Conservation (phyloP, 2,329 filamentous ascomycete genomes). For the Aplosporella prunicola region DNA sequence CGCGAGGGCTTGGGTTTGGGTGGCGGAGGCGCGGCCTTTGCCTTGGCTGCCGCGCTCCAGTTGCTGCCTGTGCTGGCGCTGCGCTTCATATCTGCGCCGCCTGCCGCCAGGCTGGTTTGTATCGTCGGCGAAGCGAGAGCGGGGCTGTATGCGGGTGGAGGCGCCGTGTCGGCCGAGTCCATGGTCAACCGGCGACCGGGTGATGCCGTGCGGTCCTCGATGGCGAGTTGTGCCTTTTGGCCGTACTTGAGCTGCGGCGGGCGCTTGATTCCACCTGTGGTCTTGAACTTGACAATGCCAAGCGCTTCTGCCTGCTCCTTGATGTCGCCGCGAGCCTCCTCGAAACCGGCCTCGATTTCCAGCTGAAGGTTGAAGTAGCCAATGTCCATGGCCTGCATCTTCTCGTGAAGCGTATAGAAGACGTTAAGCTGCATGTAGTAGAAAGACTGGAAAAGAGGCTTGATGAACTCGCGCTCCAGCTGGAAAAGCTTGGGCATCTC, state of each 20-base stretch:
- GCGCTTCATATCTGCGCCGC: slow-evolving; percentile 20
- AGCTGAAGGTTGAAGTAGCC: slow-evolving; percentile 91
- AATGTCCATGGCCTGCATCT: slow-evolving; percentile 95
- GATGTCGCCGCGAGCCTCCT: slow-evolving; percentile 78
- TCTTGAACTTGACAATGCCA: slow-evolving; percentile 83
- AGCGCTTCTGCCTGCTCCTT: slow-evolving; percentile 77
- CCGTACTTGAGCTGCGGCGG: slow-evolving; percentile 29
- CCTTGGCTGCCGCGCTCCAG: slow-evolving; percentile 38
- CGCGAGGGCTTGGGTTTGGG: slow-evolving; percentile 58
- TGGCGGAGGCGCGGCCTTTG: slow-evolving; percentile 41
- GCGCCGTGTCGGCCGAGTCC: slow-evolving; percentile 25
- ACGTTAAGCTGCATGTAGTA: slow-evolving; percentile 99
- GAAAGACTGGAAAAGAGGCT: slow-evolving; percentile 94
- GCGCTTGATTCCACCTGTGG: slow-evolving; percentile 54
- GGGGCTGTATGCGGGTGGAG: slow-evolving; percentile 31
- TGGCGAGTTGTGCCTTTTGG: slow-evolving; percentile 23
- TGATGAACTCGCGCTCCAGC: slow-evolving; percentile 89
- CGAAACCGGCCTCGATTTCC: slow-evolving; percentile 85
- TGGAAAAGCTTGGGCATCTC: slow-evolving; percentile 86
- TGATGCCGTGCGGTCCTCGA: slow-evolving; percentile 22
- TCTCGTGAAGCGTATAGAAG: slow-evolving; percentile 96
- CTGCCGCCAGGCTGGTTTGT: slow-evolving; percentile 3
- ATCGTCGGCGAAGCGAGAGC: slow-evolving; percentile 22
- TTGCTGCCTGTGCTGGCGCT: slow-evolving; percentile 21
- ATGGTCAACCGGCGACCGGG: slow-evolving; percentile 20